phyloP scores from a whole-genome alignment of 371 early-diverging fungal genomes.

The Rhizopus microsporus region DNA sequence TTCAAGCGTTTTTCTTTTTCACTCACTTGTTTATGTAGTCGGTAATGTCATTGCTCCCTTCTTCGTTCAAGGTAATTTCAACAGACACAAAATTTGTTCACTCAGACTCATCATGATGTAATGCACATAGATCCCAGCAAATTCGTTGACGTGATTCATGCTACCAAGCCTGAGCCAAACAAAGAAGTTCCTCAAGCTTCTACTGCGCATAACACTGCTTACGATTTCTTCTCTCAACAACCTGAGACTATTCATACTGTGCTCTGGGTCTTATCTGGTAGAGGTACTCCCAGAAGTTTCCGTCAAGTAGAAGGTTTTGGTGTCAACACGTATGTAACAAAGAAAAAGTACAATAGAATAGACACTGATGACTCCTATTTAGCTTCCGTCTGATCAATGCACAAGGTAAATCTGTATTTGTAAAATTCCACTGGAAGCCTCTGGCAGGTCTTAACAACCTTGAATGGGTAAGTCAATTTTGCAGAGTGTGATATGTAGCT shows the following conservation, averaged over 20 bases:
- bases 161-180: slow-evolving; percentile 52
- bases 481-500: slow-evolving; percentile 2
- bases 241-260: slow-evolving; percentile 52
- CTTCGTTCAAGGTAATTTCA: slow-evolving; percentile 35
- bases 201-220: slow-evolving; percentile 53
- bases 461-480: slow-evolving; percentile 28
- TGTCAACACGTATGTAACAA: slow-evolving; percentile 28
- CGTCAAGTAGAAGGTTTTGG: slow-evolving; percentile 52
- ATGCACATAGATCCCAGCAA: slow-evolving; percentile 36
- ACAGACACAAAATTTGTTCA: too few relatives aligned
- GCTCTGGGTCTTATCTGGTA: slow-evolving; percentile 46
- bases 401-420: slow-evolving; percentile 40
- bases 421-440: slow-evolving; percentile 60
- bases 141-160: slow-evolving; percentile 54
- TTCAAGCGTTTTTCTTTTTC: slow-evolving; percentile 4
- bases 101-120: too few relatives aligned
- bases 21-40: slow-evolving; percentile 10
- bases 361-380: background rate
- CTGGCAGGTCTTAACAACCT: slow-evolving; percentile 42
- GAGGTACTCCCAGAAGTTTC: slow-evolving; percentile 44
- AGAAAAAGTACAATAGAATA: too few relatives aligned
- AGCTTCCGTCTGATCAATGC: slow-evolving; percentile 49
- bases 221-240: slow-evolving; percentile 50
- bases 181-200: slow-evolving; percentile 48
- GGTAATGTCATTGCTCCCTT: slow-evolving; percentile 52